A percentile compares a stretch with the other conserved stretches of the same genome.
These are phyloP conservation scores for Bothriochloa decipiens DNA, from an alignment of 176 grass and related monocot genomes.

Conservation along the genomic window DNA sequence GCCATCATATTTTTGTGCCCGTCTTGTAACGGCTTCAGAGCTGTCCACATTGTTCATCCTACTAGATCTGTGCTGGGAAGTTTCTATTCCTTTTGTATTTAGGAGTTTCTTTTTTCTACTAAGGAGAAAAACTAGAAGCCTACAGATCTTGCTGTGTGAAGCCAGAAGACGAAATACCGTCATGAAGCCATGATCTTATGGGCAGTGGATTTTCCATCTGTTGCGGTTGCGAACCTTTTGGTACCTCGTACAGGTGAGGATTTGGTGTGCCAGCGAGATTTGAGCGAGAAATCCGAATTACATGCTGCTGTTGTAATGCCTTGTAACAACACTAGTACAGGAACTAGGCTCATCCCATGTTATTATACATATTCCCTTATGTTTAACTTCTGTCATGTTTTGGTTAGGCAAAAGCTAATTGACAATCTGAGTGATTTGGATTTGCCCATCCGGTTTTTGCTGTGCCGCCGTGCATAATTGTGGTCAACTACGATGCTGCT, in stretches of 20 bases:
- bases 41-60: not conserved
- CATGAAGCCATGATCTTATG: not conserved
- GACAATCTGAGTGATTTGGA: not conserved
- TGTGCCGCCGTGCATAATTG: not conserved
- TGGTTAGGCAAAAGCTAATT: not conserved
- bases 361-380: not conserved
- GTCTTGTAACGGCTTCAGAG: not conserved
- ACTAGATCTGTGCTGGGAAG: not conserved
- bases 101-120: not conserved
- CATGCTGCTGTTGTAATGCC: not conserved
- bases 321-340: not conserved
- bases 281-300: not conserved
- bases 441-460: not conserved
- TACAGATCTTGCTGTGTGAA: slow-evolving; percentile 21
- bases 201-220: not conserved
- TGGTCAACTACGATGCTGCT: not conserved
- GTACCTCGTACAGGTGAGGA: not conserved
- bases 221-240: not conserved
- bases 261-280: not conserved
- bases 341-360: not conserved
- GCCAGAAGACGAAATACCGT: not conserved
- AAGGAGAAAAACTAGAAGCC: slow-evolving; percentile 20
- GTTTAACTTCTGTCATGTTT: not conserved
- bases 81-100: slow-evolving; percentile 1
- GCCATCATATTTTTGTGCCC: not conserved